Percentiles rank a stretch among this genome's conserved stretches.
phyloP scores from a whole-genome alignment of 768 basidiomycete genomes.

The Auriscalpium vulgare region DNA sequence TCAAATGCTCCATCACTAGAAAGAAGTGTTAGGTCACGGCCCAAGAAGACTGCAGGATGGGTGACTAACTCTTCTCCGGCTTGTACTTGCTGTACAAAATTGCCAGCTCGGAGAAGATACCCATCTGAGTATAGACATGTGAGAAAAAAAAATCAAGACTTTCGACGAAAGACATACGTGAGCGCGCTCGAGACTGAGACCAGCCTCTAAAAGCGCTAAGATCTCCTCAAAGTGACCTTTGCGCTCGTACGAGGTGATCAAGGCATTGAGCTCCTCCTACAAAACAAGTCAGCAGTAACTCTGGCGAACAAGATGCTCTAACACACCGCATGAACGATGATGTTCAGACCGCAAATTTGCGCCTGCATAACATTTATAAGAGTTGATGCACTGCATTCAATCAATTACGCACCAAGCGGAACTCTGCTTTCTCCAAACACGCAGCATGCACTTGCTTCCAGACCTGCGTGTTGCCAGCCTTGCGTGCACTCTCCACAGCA shows the following conservation, averaged over 20 bases:
- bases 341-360: conserved; percentile 97
- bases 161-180: conserved; percentile 43
- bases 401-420: conserved; percentile 64
- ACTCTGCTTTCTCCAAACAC: conserved; percentile 95
- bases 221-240: conserved; percentile 94
- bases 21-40: background rate
- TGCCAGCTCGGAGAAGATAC: conserved; percentile 93
- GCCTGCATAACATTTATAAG: conserved; percentile 39
- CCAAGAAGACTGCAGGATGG: background rate
- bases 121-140: conserved; percentile 49
- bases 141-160: background rate
- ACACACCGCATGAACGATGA: conserved; percentile 80
- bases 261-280: conserved; percentile 68
- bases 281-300: background rate
- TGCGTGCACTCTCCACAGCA: conserved; percentile 97
- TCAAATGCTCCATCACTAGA: conserved; percentile 96
- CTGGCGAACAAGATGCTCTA: background rate
- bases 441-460: conserved; percentile 99
- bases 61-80: conserved; percentile 75
- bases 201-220: conserved; percentile 85
- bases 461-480: conserved; percentile 99
- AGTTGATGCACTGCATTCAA: background rate
- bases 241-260: conserved; percentile 81
- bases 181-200: conserved; percentile 91
- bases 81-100: conserved; percentile 92